These are phyloP conservation scores for Sporisorium iseilematis-ciliati DNA, from an alignment of 1,284 basidiomycete species.

Conservation along the genomic window DNA sequence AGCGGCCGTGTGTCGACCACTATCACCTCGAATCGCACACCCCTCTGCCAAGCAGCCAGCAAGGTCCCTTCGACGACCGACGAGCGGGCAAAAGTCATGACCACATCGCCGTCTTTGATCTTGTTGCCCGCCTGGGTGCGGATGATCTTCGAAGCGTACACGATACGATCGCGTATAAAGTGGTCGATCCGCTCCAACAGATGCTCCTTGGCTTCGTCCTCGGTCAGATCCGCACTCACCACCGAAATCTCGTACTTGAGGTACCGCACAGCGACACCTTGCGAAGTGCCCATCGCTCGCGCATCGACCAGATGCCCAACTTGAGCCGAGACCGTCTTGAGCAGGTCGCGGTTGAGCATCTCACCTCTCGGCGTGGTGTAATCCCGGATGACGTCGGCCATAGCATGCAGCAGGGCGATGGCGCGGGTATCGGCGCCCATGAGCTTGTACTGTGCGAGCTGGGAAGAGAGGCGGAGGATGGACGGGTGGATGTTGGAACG, in stretches of 20 bases:
- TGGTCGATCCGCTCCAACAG: constrained; percentile 88
- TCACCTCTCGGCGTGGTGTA: constrained; percentile 67
- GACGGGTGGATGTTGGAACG: constrained; percentile 64
- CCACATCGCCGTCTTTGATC: constrained; percentile 91
- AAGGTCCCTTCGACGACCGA: constrained; percentile 93
- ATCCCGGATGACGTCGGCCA: constrained; percentile 66
- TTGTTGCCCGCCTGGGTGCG: constrained; percentile 85
- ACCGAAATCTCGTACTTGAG: constrained; percentile 95
- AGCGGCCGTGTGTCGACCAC: constrained; percentile 95
- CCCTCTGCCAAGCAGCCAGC: constrained; percentile 76
- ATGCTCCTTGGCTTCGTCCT: constrained; percentile 92
- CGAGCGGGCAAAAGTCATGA: constrained; percentile 93
- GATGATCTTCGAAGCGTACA: constrained; percentile 92
- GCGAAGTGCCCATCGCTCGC: constrained; percentile 91
- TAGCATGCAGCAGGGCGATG: constrained; percentile 63
- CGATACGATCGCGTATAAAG: constrained; percentile 93
- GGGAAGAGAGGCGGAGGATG: constrained; percentile 56
- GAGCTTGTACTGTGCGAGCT: constrained; percentile 63
- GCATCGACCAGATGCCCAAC: constrained; percentile 88
- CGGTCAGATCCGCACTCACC: constrained; percentile 88
- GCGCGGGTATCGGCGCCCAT: constrained; percentile 66
- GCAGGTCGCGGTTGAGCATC: constrained; percentile 64
- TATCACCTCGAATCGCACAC: constrained; percentile 85
- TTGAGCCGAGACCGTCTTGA: constrained; percentile 74
- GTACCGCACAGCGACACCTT: constrained; percentile 93